Evolutionary conservation across 306 rosid species (phyloP).

Genomic region (Mucuna pruriens): DNA sequence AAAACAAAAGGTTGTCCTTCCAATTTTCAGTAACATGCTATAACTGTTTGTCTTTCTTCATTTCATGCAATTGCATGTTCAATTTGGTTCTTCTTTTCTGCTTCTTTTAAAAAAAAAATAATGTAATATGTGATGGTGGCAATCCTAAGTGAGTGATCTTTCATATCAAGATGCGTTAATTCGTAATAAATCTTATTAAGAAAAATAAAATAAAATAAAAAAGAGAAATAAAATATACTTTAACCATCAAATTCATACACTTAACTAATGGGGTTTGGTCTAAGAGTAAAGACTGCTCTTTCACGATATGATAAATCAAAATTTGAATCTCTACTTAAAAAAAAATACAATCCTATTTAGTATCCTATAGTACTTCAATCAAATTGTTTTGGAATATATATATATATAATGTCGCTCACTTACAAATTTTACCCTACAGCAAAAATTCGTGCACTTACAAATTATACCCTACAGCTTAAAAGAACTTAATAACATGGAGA

Average conservation of each 20-base stretch:
- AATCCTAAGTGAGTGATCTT: background rate
- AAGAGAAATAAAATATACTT: background rate
- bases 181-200: background rate
- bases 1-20: background rate
- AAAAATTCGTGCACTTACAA: background rate
- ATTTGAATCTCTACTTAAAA: too few relatives aligned
- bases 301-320: too few relatives aligned
- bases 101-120: too few relatives aligned
- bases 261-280: too few relatives aligned
- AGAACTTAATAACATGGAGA: background rate
- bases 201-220: background rate
- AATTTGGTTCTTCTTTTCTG: background rate
- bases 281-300: too few relatives aligned
- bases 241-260: background rate
- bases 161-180: background rate
- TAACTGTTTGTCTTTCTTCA: background rate
- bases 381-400: too few relatives aligned
- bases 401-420: too few relatives aligned
- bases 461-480: background rate
- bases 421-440: too few relatives aligned
- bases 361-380: too few relatives aligned
- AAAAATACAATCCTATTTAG: too few relatives aligned
- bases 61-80: constrained; percentile 2
- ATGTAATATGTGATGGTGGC: background rate
- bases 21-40: background rate